Evolutionary conservation across 148 eudicot species (phyloP).

Genomic region (Rhododendron vialii): DNA sequence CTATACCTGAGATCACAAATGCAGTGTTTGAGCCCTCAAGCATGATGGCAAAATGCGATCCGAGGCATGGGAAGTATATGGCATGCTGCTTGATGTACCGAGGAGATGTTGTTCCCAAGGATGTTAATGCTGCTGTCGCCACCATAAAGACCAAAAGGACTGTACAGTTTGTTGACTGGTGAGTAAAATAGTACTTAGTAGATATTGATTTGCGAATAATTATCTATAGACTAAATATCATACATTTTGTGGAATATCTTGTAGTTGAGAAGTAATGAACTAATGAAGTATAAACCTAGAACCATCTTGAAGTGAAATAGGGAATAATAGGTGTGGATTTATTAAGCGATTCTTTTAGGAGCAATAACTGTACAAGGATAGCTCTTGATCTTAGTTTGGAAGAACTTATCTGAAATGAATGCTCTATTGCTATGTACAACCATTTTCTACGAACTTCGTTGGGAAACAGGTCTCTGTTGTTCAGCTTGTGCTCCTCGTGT

Average conservation of each 20-base stretch:
- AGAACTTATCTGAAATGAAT: background rate
- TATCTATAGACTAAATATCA: too few species aligned
- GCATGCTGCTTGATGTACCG: conserved; percentile 70
- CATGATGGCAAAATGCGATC: conserved; percentile 72
- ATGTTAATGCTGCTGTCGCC: conserved; percentile 62
- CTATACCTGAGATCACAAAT: conserved; percentile 55
- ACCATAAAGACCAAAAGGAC: conserved; percentile 59
- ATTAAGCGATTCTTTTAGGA: background rate
- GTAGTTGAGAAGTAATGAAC: background rate
- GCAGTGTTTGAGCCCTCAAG: conserved; percentile 57
- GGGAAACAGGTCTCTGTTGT: background rate
- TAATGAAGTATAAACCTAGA: background rate
- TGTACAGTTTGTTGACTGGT: conserved; percentile 70
- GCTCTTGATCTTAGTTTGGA: background rate
- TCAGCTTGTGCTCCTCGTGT: background rate
- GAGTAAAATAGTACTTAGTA: conserved; percentile 9
- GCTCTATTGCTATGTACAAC: background rate
- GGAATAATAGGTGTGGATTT: background rate
- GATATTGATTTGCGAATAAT: background rate
- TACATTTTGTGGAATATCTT: background rate
- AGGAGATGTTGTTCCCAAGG: conserved; percentile 64
- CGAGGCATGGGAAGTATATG: conserved; percentile 63
- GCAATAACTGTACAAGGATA: background rate
- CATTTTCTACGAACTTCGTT: background rate
- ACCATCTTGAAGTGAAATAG: background rate